Evolutionary conservation across 202 grass and related monocot genomes (phyloP).

Genomic region (Zizania palustris): DNA sequence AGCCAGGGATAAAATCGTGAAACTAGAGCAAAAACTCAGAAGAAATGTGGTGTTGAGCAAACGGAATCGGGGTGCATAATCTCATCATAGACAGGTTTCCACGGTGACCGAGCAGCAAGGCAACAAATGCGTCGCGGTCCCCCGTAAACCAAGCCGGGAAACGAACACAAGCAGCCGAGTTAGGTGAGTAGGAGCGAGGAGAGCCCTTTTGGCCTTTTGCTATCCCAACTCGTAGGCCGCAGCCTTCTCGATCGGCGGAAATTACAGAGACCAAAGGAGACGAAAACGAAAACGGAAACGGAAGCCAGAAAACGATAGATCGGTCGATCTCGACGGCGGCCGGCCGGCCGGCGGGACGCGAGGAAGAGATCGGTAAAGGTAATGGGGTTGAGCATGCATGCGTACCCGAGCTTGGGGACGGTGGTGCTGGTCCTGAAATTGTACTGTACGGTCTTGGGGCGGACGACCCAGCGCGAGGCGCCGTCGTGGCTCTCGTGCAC

Average conservation of each 20-base stretch:
- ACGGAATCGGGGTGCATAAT: neutral
- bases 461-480: slow-evolving; percentile 74
- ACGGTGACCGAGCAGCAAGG: neutral
- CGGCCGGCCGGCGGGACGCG: no score
- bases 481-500: slow-evolving; percentile 85
- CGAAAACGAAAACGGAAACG: neutral
- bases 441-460: slow-evolving; percentile 82
- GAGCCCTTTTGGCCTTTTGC: neutral
- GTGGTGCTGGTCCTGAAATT: slow-evolving; percentile 67
- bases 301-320: neutral
- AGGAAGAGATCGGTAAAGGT: neutral
- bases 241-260: neutral
- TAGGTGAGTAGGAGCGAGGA: no score
- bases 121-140: neutral
- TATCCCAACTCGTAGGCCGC: neutral
- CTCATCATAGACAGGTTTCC: neutral
- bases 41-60: slow-evolving; percentile 4
- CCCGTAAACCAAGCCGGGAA: neutral
- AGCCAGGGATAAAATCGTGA: neutral
- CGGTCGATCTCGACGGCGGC: neutral
- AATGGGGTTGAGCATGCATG: neutral
- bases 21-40: neutral
- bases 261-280: neutral
- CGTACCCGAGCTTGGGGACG: slow-evolving; percentile 89
- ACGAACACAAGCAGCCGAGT: neutral